Conservation (phyloP, 2,329 filamentous ascomycete species). For the Nigrospora osmanthi region DNA sequence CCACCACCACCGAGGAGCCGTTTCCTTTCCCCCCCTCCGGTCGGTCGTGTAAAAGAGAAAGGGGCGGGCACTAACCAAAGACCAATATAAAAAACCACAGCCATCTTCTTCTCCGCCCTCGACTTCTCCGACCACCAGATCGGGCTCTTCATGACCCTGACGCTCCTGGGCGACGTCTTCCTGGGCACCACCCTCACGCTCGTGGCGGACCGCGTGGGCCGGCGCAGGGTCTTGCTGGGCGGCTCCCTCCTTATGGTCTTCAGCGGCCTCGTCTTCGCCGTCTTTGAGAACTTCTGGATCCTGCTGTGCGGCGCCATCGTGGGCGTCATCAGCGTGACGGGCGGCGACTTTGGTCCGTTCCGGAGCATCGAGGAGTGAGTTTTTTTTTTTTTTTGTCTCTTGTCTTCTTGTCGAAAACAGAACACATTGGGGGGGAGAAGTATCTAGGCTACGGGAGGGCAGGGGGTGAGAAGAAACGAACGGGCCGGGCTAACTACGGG, state of each 20-base stretch:
- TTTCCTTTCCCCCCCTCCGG: not conserved
- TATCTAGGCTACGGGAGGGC: conserved; percentile 35
- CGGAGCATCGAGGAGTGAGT: conserved; percentile 53
- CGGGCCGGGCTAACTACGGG: conserved; percentile 31
- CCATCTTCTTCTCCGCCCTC: conserved; percentile 51
- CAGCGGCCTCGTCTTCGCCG: conserved; percentile 48
- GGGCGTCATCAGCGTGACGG: conserved; percentile 55
- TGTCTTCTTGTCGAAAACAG: too few relatives aligned
- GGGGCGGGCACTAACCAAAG: too few relatives aligned
- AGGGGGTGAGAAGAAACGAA: too few relatives aligned
- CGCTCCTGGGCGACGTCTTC: conserved; percentile 48
- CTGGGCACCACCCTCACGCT: conserved; percentile 53
- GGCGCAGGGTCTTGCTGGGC: conserved; percentile 41
- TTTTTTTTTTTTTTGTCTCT: too few relatives aligned
- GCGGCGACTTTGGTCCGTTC: conserved; percentile 61
- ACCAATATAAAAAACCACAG: conserved; percentile 3
- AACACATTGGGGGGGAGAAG: too few relatives aligned
- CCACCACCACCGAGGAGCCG: not conserved
- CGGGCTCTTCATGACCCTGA: conserved; percentile 60
- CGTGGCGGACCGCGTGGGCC: conserved; percentile 49
- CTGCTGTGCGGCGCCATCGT: conserved; percentile 49
- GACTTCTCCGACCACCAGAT: conserved; percentile 49
- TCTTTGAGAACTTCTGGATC: conserved; percentile 46
- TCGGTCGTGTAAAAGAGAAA: too few relatives aligned
- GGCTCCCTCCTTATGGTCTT: conserved; percentile 48